Evolutionary conservation across 2,329 filamentous ascomycete species (phyloP), one percentile per base, ranked within the genome.

Genomic region (Scortechinia acanthostroma): DNA sequence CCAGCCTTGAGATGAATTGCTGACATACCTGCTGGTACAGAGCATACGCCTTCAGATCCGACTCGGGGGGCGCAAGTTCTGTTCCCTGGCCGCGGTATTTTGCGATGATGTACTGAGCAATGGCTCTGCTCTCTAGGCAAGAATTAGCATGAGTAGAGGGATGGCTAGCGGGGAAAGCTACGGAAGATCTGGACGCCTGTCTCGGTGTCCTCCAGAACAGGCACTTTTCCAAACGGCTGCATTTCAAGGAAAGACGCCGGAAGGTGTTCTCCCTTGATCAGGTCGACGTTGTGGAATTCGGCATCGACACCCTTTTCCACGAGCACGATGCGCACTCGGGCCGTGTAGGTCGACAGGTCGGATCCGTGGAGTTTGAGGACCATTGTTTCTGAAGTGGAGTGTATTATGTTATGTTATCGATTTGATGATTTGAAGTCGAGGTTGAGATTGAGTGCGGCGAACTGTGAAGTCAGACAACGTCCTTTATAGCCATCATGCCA

Each of bases 141-240:
- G n/a, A 25, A 20, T 22, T 43, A 20, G 13, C 15, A 14, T 10
- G 6, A 42, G 21, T 17, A 20, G 20, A 43, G 22, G 6, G 10
- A 22, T 43, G 13, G 20, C 5, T 43, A 5, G 10, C 6, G 21
- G 6, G 13, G 16, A 43, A 19, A 43, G 5, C 14, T 6, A 5
- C 6, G 37, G 16, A 16, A 17, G 37, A 22, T 28, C 44, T 49
- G 55, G 2, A 63, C 23, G n/a, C 56, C 33, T 22, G 55, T 57
- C 1, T 56, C 59, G 35, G 58, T 56, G 42, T 63, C 61, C 3
- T 61, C 54, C 2, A 64, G 47, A n/a, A 57, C 53, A 10, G 61
- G 61, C 1, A 64, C 49, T 48, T 60, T 61, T 2, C 61, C 61
- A 30, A 64, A 64, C 0, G 61, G 61, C 15, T 63, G 56, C 16